These are phyloP conservation scores for Hanseniaspora valbyensis DNA, from an alignment of 805 yeast species.

Conservation along the genomic window DNA sequence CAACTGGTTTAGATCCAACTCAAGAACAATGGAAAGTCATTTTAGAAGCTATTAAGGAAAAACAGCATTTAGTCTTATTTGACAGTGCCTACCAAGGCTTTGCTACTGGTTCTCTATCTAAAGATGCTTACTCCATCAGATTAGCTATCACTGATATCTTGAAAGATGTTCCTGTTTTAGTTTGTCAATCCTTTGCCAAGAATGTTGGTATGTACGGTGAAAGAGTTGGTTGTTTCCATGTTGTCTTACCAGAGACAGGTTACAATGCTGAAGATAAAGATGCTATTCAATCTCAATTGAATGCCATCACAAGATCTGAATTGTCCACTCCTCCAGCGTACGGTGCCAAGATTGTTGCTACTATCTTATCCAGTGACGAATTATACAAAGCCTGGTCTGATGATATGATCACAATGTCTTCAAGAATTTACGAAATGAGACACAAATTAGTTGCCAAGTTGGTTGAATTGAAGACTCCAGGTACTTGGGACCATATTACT, in stretches of 20 bases:
- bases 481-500: slow-evolving; percentile 84
- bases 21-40: slow-evolving; percentile 68
- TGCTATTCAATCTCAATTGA: slow-evolving; percentile 66
- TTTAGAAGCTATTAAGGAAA: slow-evolving; percentile 46
- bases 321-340: slow-evolving; percentile 90
- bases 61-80: slow-evolving; percentile 67
- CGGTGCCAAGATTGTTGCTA: slow-evolving; percentile 83
- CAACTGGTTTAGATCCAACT: slow-evolving; percentile 92
- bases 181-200: slow-evolving; percentile 94
- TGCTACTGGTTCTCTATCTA: slow-evolving; percentile 74
- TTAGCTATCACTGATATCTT: slow-evolving; percentile 42
- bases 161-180: slow-evolving; percentile 47
- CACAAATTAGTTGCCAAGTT: slow-evolving; percentile 49
- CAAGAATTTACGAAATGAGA: slow-evolving; percentile 75
- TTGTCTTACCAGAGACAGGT: slow-evolving; percentile 41
- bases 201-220: slow-evolving; percentile 97
- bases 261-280: slow-evolving; percentile 23
- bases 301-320: slow-evolving; percentile 67
- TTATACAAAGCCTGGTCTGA: slow-evolving; percentile 69
- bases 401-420: slow-evolving; percentile 79
- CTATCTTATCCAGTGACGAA: slow-evolving; percentile 55
- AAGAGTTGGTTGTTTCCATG: slow-evolving; percentile 87
- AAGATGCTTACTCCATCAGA: slow-evolving; percentile 70
- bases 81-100: slow-evolving; percentile 97
- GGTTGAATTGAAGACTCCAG: slow-evolving; percentile 62